Conservation (phyloP, 2,329 filamentous ascomycete genomes). For the Lasiodiplodia sp. region DNA sequence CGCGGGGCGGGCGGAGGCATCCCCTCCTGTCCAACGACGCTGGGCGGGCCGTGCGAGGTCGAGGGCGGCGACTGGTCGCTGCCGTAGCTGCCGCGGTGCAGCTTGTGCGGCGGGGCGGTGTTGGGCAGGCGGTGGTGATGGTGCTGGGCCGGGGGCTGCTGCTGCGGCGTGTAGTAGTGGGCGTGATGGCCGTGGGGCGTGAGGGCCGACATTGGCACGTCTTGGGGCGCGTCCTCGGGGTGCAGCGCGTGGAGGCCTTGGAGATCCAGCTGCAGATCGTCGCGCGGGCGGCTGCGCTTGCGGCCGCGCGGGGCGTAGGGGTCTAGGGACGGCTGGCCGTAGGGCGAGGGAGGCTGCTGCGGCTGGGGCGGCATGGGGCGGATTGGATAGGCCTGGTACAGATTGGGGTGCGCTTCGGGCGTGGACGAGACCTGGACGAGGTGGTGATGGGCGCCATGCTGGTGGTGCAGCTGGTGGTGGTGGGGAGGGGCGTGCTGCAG, state of each 20-base stretch:
- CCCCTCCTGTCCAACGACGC: slow-evolving; percentile 82
- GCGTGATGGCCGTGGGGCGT: slow-evolving; percentile 42
- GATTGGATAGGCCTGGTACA: slow-evolving; percentile 31
- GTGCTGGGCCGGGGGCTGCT: slow-evolving; percentile 54
- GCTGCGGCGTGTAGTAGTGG: slow-evolving; percentile 39
- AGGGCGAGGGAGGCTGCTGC: slow-evolving; percentile 36
- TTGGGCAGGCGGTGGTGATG: slow-evolving; percentile 84
- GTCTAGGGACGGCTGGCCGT: slow-evolving; percentile 40
- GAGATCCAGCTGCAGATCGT: slow-evolving; percentile 47
- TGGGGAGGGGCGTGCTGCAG: slow-evolving; percentile 37
- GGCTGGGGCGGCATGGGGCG: slow-evolving; percentile 43
- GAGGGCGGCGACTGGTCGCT: slow-evolving; percentile 45
- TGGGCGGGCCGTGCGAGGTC: slow-evolving; percentile 70
- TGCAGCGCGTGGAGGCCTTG: slow-evolving; percentile 51
- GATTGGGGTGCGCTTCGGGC: slow-evolving; percentile 22
- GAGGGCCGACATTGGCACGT: slow-evolving; percentile 48
- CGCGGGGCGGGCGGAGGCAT: slow-evolving; percentile 85
- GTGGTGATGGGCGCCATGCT: slow-evolving; percentile 45
- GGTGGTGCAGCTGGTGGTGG: slow-evolving; percentile 29
- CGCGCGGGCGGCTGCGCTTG: slow-evolving; percentile 53
- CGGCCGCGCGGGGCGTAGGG: slow-evolving; percentile 40
- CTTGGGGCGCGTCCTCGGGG: slow-evolving; percentile 46
- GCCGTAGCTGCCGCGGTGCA: slow-evolving; percentile 66
- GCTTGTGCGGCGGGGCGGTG: slow-evolving; percentile 72
- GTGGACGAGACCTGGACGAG: slow-evolving; percentile 49